Base-by-base conservation (phyloP, 1,139 yeast species). In the Saccharomycopsis crataegensis region DNA sequence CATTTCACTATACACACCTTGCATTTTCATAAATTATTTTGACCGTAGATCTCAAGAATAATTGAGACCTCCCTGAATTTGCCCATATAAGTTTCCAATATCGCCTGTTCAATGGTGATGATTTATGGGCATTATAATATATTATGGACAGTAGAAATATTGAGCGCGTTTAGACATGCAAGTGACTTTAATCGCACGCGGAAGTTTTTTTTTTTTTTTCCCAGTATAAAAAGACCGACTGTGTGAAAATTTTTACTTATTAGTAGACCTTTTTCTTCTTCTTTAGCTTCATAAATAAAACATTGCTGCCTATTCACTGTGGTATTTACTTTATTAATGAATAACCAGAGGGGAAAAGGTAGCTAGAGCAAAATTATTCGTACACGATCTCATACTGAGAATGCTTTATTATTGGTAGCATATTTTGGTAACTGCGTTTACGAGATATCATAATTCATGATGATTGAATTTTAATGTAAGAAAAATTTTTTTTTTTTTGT, bases 301-400 rank as follows among this genome's bases (percentile, higher is more conserved):
- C 14, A 22, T 43, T 43, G 54, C 55, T 54, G 49, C 54, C 57
- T 54, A 54, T 54, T 54, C 57, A 54, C 57, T 54, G 57, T 52
- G 57, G 46, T 54, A 54, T 48, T 51, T 46, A 44, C 16, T 33
- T 31, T 9, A 28, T 43, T 12, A 47, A 51, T 54, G 54, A 51
- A 40, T 54, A 54, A 47, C 46, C 57, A 52, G 57, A 54, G 57
- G 57, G 57, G 57, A 54, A 54, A 54, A 54, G 57, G 54, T 54
- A 54, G 48, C 54, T 43, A 54, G 57, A 54, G 17, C 31, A 48
- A 54, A 28, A 34, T 32, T 48, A 12, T 45, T 22, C 49, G 50
- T 11, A 36, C 42, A 49, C 55, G 55, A 22, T 40, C 57, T 54
- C 57, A 52, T 52, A 55, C 52, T 50, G 51, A 42, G 17, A 16